A percentile compares a stretch with the other conserved stretches of the same genome.
phyloP scores from a whole-genome alignment of 1,284 basidiomycete genomes.

The Amylostereum chailletii region DNA sequence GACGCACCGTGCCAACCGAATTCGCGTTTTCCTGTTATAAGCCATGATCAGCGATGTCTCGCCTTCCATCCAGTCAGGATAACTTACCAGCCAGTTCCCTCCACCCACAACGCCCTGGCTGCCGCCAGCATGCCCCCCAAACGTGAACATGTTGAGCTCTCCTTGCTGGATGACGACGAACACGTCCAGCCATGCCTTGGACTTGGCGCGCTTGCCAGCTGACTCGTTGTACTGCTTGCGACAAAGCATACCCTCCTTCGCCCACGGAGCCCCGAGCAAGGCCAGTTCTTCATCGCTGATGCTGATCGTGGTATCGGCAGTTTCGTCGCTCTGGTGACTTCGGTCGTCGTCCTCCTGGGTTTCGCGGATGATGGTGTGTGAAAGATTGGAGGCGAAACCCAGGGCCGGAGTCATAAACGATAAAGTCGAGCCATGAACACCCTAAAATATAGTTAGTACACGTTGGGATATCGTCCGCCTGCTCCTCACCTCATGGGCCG shows the following conservation, averaged over 20 bases:
- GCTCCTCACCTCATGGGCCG: slow-evolving; percentile 63
- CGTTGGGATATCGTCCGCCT: neutral
- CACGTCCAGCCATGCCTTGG: slow-evolving; percentile 86
- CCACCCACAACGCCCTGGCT: slow-evolving; percentile 72
- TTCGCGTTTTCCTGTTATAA: slow-evolving; percentile 70
- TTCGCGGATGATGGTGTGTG: slow-evolving; percentile 93
- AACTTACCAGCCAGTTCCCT: slow-evolving; percentile 91
- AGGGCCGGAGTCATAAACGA: slow-evolving; percentile 71
- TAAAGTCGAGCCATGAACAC: slow-evolving; percentile 25
- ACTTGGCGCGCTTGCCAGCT: slow-evolving; percentile 72
- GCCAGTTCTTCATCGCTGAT: slow-evolving; percentile 93
- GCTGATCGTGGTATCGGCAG: slow-evolving; percentile 61
- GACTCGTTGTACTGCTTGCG: slow-evolving; percentile 93
- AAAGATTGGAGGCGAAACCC: slow-evolving; percentile 93
- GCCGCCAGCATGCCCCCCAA: slow-evolving; percentile 60
- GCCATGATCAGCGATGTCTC: slow-evolving; percentile 5
- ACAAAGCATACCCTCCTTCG: slow-evolving; percentile 93
- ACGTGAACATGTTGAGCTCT: slow-evolving; percentile 90
- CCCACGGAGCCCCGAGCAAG: slow-evolving; percentile 93
- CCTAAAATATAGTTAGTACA: slow-evolving; percentile 17
- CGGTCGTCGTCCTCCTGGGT: slow-evolving; percentile 84
- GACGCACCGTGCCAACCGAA: slow-evolving; percentile 68
- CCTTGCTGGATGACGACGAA: slow-evolving; percentile 96
- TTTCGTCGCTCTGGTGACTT: slow-evolving; percentile 56
- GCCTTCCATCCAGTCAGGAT: slow-evolving; percentile 6